These are phyloP conservation scores for Sphaerobolus stellatus DNA, from an alignment of 1,284 basidiomycete genomes.

Conservation along the genomic window DNA sequence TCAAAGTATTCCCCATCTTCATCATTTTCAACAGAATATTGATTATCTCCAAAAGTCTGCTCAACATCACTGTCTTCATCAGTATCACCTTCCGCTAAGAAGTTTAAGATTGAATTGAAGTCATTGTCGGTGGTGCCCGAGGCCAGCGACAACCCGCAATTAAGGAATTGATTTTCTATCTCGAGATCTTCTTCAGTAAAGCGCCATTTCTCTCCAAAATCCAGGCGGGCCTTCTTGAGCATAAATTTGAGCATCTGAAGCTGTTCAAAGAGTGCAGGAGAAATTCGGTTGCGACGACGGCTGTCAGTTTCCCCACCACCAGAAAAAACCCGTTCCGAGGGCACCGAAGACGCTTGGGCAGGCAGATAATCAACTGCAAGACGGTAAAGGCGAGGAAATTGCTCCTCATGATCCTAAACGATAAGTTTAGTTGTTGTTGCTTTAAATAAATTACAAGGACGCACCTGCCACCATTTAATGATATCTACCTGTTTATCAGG, in stretches of 20 bases:
- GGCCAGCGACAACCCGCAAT: not conserved
- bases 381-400: constrained; percentile 18
- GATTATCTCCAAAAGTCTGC: not conserved
- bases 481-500: not conserved
- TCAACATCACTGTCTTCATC: not conserved
- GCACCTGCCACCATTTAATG: not conserved
- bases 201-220: not conserved
- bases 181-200: not conserved
- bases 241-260: constrained; percentile 26
- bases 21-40: not conserved
- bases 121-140: not conserved
- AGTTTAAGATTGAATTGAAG: not conserved
- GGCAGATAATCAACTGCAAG: constrained; percentile 26
- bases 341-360: not conserved
- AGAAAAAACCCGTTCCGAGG: not conserved
- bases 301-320: constrained; percentile 18
- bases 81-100: too few species aligned
- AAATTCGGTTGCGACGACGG: constrained; percentile 9
- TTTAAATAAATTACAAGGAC: not conserved
- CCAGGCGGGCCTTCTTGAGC: not conserved
- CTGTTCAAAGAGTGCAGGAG: constrained; percentile 21
- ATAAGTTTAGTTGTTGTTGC: not conserved
- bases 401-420: constrained; percentile 4
- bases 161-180: not conserved
- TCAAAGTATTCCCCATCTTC: not conserved